Evolutionary conservation across 345 rosid genomes (phyloP).

Genomic region (Euphorbia tirucalli): DNA sequence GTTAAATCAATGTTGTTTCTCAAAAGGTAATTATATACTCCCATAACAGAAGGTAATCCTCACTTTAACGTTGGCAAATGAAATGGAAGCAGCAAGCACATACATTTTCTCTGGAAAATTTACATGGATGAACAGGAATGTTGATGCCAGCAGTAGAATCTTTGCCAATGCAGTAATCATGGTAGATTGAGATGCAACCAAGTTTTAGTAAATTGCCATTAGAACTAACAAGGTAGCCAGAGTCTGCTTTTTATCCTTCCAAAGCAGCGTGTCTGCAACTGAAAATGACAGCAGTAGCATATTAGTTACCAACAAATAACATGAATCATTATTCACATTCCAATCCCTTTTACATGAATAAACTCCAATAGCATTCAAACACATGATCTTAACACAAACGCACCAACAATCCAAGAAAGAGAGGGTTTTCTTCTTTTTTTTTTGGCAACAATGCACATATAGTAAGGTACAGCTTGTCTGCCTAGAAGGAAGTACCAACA

Average conservation of each 20-base stretch:
- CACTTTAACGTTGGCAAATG: constrained; percentile 1
- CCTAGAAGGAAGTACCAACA: neutral
- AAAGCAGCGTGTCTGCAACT: constrained; percentile 87
- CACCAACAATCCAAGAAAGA: too few species aligned
- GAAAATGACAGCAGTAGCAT: constrained; percentile 32
- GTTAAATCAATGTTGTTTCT: neutral
- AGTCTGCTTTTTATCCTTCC: constrained; percentile 75
- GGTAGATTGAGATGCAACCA: constrained; percentile 59
- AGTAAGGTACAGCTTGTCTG: neutral
- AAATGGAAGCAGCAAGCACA: constrained; percentile 22
- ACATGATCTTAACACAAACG: constrained; percentile 2
- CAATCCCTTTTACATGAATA: neutral
- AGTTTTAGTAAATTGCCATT: constrained; percentile 61
- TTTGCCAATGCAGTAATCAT: constrained; percentile 58
- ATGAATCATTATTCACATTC: neutral
- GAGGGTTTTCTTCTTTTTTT: neutral
- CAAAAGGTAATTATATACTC: neutral
- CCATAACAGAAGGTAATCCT: constrained; percentile 4
- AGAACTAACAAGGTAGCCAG: constrained; percentile 48
- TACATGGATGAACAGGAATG: constrained; percentile 79
- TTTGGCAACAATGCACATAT: too few species aligned
- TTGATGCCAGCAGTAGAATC: constrained; percentile 50
- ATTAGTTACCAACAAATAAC: constrained; percentile 9
- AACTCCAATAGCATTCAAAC: neutral
- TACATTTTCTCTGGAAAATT: constrained; percentile 78